Base-by-base conservation (phyloP, 176 grass and related monocot species). In the Juncus effusus region DNA sequence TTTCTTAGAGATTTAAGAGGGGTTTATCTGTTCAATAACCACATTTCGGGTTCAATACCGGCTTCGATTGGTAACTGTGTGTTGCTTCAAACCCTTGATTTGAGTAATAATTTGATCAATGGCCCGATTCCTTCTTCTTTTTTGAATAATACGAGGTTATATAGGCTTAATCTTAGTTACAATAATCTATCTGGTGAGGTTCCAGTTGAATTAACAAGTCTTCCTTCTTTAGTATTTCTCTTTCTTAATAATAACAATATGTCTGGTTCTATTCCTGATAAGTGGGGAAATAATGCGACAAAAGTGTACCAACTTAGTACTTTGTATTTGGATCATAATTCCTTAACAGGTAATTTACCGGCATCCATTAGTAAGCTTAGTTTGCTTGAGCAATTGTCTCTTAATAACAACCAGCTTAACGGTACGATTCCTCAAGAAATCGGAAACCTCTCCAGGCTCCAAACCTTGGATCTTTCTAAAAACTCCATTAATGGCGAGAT, bases 21-120 rank as follows among this genome's bases (percentile, higher is more conserved):
- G 2, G 51, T 93, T 16, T 82, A 97, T 77, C 85, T 97, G 74
- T 91, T 92, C 82, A 97, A 97, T 79, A 97, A 93, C 72, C 85
- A 88, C 56, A 89, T 97, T 79, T 72, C 85, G 0, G 94, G 88
- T 47, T 72, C 67, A 35, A 81, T 97, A 51, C 88, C 94, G 0
- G 80, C 68, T 11, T 54, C 72, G 13, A 72, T 97, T 39, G 88
- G 88, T 67, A 63, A 72, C 7, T 89, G 82, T 71, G 13, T 45
- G 16, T 42, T 86, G 74, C 93, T 97, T 3, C 93, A 86, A 69
- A 82, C 88, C 54, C 77, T 97, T 7, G 93, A 97, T 77, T 79
- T 97, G 38, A 92, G 88, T 74, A 82, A 84, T 74, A 97, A 97
- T 79, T 75, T 70, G 40, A 79, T 97, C 72, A 79, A 55, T 1